These are phyloP conservation scores for Fusarium sulawesiense DNA, from an alignment of 2,329 filamentous ascomycete species.

Conservation along the genomic window DNA sequence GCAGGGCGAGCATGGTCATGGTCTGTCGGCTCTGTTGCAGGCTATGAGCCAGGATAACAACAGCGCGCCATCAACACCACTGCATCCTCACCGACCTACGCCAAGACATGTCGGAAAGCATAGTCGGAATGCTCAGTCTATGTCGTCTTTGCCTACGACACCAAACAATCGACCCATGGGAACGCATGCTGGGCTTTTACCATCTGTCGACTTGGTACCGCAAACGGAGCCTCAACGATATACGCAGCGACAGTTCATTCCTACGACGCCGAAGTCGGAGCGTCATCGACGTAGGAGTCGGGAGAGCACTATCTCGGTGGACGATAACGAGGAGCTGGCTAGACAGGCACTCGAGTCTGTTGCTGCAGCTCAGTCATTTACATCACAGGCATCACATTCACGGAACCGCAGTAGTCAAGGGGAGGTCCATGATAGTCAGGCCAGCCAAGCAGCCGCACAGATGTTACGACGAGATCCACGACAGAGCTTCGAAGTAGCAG, in stretches of 20 bases:
- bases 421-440: constrained; percentile 77
- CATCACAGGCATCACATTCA: constrained; percentile 44
- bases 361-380: constrained; percentile 57
- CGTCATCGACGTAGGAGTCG: constrained; percentile 73
- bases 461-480: constrained; percentile 74
- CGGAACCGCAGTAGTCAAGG: constrained; percentile 49
- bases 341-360: constrained; percentile 66
- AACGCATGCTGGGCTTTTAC: constrained; percentile 65
- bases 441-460: constrained; percentile 79
- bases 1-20: constrained; percentile 70
- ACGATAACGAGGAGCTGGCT: constrained; percentile 68
- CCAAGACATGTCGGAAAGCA: constrained; percentile 70
- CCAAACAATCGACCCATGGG: constrained; percentile 67
- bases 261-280: constrained; percentile 58
- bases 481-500: constrained; percentile 63
- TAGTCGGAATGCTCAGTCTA: constrained; percentile 79
- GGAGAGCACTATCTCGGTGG: constrained; percentile 85
- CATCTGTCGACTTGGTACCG: constrained; percentile 71
- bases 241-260: constrained; percentile 53
- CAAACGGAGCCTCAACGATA: constrained; percentile 68
- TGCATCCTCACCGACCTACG: constrained; percentile 57
- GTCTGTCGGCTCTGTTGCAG: constrained; percentile 83
- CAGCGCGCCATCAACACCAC: constrained; percentile 79
- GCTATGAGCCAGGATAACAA: constrained; percentile 79
- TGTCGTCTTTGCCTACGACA: constrained; percentile 86